These are phyloP conservation scores for Tolypocladium ophioglossoides DNA, from an alignment of 2,329 filamentous ascomycete genomes.

Conservation along the genomic window DNA sequence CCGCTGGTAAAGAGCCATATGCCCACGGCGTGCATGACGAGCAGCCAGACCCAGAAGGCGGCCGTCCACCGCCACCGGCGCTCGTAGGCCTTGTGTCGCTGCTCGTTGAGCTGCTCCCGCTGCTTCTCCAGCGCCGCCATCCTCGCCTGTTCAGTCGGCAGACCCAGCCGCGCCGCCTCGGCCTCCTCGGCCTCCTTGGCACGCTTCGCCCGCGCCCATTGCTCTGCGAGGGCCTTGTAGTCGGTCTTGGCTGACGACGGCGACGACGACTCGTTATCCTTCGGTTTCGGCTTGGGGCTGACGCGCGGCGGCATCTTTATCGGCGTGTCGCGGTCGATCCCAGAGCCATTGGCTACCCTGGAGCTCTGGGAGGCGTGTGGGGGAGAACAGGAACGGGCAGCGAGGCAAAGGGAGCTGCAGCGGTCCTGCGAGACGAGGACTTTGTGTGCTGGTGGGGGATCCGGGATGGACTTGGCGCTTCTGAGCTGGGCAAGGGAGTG, in stretches of 20 bases:
- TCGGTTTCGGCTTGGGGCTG: constrained; percentile 14
- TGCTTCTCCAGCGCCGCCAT: constrained; percentile 30
- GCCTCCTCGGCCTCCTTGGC: constrained; percentile 34
- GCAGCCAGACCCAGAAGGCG: constrained; percentile 59
- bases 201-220: constrained; percentile 43
- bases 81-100: constrained; percentile 39
- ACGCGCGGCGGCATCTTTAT: constrained; percentile 16
- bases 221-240: constrained; percentile 40
- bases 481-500: neutral
- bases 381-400: neutral
- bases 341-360: constrained; percentile 16
- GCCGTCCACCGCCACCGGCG: constrained; percentile 46
- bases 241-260: constrained; percentile 21
- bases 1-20: constrained; percentile 91
- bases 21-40: constrained; percentile 66
- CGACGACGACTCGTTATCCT: constrained; percentile 9
- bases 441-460: neutral
- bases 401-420: neutral
- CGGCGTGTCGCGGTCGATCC: constrained; percentile 3
- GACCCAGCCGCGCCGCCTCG: constrained; percentile 14
- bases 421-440: neutral
- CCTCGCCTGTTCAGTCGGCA: constrained; percentile 20
- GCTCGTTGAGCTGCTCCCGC: constrained; percentile 35
- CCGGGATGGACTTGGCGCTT: neutral
- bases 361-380: constrained; percentile 2